These are phyloP conservation scores for Tremella mesenterica DNA, from an alignment of 768 basidiomycete genomes.

Conservation along the genomic window DNA sequence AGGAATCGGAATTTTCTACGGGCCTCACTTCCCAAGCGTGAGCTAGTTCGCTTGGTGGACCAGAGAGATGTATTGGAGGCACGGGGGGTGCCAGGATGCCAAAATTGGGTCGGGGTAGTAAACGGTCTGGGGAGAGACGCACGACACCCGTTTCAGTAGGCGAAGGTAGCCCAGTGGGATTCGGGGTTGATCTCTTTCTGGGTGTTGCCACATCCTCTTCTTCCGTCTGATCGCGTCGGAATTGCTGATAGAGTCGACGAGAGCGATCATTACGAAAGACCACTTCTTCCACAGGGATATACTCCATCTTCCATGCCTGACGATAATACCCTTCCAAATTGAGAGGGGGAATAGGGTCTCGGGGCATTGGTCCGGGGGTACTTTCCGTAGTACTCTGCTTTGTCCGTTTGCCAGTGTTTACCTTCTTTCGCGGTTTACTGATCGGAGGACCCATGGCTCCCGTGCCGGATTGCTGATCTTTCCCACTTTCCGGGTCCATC, in stretches of 20 bases:
- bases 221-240: constrained; percentile 36
- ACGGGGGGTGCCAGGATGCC: constrained; percentile 35
- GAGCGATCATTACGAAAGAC: constrained; percentile 20
- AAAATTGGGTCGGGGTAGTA: constrained; percentile 28
- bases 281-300: constrained; percentile 34
- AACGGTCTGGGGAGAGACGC: constrained; percentile 21
- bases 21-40: constrained; percentile 14
- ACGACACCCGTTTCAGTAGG: constrained; percentile 33
- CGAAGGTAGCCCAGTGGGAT: constrained; percentile 31
- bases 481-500: constrained; percentile 1
- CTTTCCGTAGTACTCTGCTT: constrained; percentile 11
- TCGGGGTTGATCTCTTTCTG: constrained; percentile 11
- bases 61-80: constrained; percentile 30
- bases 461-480: constrained; percentile 27
- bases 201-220: constrained; percentile 19
- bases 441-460: constrained; percentile 33
- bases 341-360: constrained; percentile 2
- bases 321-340: constrained; percentile 28
- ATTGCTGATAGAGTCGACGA: constrained; percentile 18
- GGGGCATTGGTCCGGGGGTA: constrained; percentile 5
- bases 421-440: constrained; percentile 23
- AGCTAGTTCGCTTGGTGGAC: constrained; percentile 18
- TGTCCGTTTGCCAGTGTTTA: constrained; percentile 11
- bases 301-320: constrained; percentile 37
- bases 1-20: constrained; percentile 21